A percentile compares a stretch with the other conserved stretches of the same genome.
phyloP scores from a whole-genome alignment of 352 stramenopile genomes.

The Pythium rhizo-oryzae region DNA sequence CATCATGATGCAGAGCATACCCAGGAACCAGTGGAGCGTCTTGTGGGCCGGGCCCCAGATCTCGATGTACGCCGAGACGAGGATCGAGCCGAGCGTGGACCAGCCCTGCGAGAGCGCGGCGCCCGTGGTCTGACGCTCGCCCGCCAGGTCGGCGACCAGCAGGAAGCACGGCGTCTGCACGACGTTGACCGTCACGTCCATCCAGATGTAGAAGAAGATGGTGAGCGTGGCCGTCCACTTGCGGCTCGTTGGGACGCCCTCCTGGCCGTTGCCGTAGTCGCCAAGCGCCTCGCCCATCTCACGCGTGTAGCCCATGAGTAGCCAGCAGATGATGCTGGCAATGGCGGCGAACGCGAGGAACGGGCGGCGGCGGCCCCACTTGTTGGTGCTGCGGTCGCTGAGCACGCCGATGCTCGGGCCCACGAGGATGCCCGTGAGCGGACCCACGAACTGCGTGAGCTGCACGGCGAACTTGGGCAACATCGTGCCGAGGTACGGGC shows the following conservation, averaged over 20 bases:
- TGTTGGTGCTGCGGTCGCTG: constrained; percentile 26
- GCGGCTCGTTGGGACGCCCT: neutral
- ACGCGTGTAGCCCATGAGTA: constrained; percentile 28
- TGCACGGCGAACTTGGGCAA: constrained; percentile 23
- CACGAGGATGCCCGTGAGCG: constrained; percentile 29
- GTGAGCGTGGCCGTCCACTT: neutral
- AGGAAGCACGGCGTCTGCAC: constrained; percentile 32
- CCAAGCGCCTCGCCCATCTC: constrained; percentile 29
- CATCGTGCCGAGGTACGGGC: constrained; percentile 29
- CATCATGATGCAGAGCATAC: constrained; percentile 50
- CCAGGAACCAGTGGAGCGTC: constrained; percentile 48
- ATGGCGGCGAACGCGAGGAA: constrained; percentile 24
- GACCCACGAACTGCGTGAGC: constrained; percentile 31
- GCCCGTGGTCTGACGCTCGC: constrained; percentile 46
- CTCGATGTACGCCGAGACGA: constrained; percentile 50
- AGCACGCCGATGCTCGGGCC: constrained; percentile 21
- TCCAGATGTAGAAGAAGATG: constrained; percentile 27
- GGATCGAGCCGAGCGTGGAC: constrained; percentile 45
- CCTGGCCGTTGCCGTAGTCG: constrained; percentile 24
- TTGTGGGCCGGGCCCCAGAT: constrained; percentile 47
- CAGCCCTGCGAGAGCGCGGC: constrained; percentile 47
- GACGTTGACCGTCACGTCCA: constrained; percentile 32
- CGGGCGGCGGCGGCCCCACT: constrained; percentile 27
- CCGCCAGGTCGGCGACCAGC: constrained; percentile 58
- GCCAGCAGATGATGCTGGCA: constrained; percentile 28